Evolutionary conservation across 495 filamentous ascomycete genomes (phyloP).

Genomic region (Penicillium paradoxum): DNA sequence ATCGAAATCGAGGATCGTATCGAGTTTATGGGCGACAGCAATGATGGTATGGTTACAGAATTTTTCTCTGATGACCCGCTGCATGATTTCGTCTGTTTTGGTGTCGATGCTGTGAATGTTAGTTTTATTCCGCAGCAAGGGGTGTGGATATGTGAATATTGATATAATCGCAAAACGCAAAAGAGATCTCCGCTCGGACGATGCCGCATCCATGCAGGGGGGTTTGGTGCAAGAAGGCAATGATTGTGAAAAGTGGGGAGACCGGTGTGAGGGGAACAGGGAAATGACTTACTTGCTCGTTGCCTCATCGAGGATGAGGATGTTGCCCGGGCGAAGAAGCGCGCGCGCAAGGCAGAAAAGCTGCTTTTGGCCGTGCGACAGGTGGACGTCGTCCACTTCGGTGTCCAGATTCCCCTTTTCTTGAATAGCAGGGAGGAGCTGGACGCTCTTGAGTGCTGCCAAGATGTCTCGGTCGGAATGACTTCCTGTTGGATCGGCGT

Average conservation of each 20-base stretch:
- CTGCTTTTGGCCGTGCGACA: slow-evolving; percentile 60
- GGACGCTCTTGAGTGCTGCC: slow-evolving; percentile 45
- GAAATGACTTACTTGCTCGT: slow-evolving; percentile 43
- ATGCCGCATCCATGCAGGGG: slow-evolving; percentile 26
- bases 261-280: slow-evolving; percentile 1
- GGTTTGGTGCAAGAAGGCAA: not conserved
- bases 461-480: slow-evolving; percentile 35
- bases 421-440: slow-evolving; percentile 43
- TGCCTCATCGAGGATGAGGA: slow-evolving; percentile 49
- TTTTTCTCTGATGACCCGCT: slow-evolving; percentile 53
- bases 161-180: not conserved
- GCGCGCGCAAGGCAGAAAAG: slow-evolving; percentile 61
- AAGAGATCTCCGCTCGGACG: slow-evolving; percentile 13
- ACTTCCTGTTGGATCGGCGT: slow-evolving; percentile 41
- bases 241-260: not conserved
- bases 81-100: slow-evolving; percentile 54
- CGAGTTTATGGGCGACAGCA: slow-evolving; percentile 59
- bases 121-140: slow-evolving; percentile 7
- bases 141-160: not conserved
- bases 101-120: slow-evolving; percentile 42
- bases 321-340: slow-evolving; percentile 44
- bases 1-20: slow-evolving; percentile 53
- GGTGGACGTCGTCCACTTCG: slow-evolving; percentile 44
- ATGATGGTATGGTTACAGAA: slow-evolving; percentile 56
- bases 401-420: slow-evolving; percentile 49